These are phyloP conservation scores for Psidium guajava DNA, from an alignment of 345 rosid species.

Conservation along the genomic window DNA sequence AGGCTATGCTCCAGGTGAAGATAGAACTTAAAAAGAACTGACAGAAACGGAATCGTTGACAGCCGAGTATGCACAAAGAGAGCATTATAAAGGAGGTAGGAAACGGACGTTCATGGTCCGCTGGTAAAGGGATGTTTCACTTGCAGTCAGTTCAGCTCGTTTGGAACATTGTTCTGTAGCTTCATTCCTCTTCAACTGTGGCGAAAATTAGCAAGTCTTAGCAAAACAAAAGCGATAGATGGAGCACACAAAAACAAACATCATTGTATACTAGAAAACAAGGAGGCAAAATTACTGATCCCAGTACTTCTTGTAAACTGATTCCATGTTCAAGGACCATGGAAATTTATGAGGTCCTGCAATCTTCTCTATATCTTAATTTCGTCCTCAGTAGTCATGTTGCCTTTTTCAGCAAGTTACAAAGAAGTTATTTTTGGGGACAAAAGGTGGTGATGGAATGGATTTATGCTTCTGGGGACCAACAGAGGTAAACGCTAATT, in stretches of 20 bases:
- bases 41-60: background rate
- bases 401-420: background rate
- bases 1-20: background rate
- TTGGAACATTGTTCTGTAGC: conserved; percentile 33
- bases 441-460: background rate
- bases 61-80: background rate
- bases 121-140: background rate
- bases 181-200: conserved; percentile 49
- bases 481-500: background rate
- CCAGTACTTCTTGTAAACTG: background rate
- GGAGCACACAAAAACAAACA: background rate
- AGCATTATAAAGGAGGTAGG: background rate
- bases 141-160: background rate
- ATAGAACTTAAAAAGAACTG: background rate
- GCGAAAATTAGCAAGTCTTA: background rate
- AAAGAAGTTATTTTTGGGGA: background rate
- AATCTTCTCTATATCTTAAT: background rate
- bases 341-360: background rate
- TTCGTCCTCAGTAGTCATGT: background rate
- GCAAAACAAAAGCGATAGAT: background rate
- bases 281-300: background rate
- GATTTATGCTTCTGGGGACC: background rate
- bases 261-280: background rate
- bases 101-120: background rate
- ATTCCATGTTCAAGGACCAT: background rate